Conservation (phyloP, 805 yeast species). For the Candida alai region DNA sequence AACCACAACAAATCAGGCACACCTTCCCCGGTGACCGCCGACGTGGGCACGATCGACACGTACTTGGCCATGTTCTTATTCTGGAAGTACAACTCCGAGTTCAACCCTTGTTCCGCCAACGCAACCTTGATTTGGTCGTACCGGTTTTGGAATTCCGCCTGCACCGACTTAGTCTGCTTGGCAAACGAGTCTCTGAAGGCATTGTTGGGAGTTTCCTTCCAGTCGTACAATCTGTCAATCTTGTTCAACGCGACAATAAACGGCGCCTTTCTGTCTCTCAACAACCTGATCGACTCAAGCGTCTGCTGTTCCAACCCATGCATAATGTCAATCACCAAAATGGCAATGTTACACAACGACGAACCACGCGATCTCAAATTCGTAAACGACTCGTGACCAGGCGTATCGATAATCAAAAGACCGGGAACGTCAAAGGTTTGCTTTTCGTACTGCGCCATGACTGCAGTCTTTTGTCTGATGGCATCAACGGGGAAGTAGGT, state of each 20-base stretch:
- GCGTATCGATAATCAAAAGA: constrained; percentile 92
- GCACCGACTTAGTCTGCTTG: constrained; percentile 78
- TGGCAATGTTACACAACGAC: constrained; percentile 97
- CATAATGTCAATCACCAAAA: constrained; percentile 96
- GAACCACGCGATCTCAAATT: constrained; percentile 98
- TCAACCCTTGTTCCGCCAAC: constrained; percentile 96
- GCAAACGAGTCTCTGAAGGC: constrained; percentile 93
- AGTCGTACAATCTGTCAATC: constrained; percentile 94
- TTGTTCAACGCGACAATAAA: constrained; percentile 95
- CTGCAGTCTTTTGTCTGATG: constrained; percentile 84
- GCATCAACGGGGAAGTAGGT: constrained; percentile 98
- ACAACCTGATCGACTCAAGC: constrained; percentile 82
- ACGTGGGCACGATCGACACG: constrained; percentile 96
- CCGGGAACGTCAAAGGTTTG: constrained; percentile 95
- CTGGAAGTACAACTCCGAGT: constrained; percentile 93
- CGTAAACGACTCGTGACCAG: constrained; percentile 99
- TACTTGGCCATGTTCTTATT: constrained; percentile 90
- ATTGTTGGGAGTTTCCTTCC: constrained; percentile 88
- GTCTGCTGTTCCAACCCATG: constrained; percentile 99
- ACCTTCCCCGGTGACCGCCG: constrained; percentile 99
- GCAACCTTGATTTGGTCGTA: constrained; percentile 81
- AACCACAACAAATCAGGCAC: constrained; percentile 97
- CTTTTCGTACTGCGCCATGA: constrained; percentile 83
- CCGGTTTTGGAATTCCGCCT: constrained; percentile 88
- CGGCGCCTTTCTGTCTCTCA: constrained; percentile 97